Percentiles rank a stretch among this genome's conserved stretches.
Evolutionary conservation across 495 filamentous ascomycete genomes (phyloP).

Genomic region (Hypoxylon rickii): DNA sequence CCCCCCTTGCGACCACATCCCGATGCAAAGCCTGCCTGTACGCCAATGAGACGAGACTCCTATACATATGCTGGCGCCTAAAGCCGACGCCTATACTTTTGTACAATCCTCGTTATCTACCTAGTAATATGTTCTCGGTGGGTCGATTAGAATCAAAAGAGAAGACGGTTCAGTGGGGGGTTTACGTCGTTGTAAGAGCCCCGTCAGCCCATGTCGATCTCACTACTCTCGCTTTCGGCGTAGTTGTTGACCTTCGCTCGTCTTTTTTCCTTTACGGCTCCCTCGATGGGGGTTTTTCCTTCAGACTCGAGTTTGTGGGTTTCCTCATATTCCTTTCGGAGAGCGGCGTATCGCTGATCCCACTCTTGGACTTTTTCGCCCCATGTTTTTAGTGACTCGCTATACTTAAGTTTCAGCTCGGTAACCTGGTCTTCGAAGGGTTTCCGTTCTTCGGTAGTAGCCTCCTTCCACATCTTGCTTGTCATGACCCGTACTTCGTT

Average conservation of each 20-base stretch:
- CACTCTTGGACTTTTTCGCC: constrained; percentile 64
- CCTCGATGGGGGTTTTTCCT: constrained; percentile 7
- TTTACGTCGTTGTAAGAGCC: too few relatives aligned
- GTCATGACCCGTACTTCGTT: constrained; percentile 84
- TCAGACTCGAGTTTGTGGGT: constrained; percentile 54
- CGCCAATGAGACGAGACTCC: background rate
- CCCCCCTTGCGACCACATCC: background rate
- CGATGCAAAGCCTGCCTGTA: background rate
- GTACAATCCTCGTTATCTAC: background rate
- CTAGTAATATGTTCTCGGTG: background rate
- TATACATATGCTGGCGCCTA: background rate
- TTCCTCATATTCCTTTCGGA: constrained; percentile 66
- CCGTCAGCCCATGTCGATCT: constrained; percentile 27
- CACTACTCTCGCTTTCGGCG: constrained; percentile 42
- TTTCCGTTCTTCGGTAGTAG: constrained; percentile 64
- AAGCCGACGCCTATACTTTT: constrained; percentile 1
- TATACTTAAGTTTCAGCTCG: constrained; percentile 65
- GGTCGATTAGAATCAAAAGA: background rate
- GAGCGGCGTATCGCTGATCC: constrained; percentile 65
- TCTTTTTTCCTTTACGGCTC: constrained; percentile 37
- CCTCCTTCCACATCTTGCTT: constrained; percentile 87
- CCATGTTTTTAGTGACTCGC: constrained; percentile 61
- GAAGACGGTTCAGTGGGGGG: background rate
- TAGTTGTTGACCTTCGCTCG: constrained; percentile 45
- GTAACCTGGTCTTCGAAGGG: constrained; percentile 77